Conservation (phyloP, 2,329 filamentous ascomycete genomes). For the Aureobasidium sp. region DNA sequence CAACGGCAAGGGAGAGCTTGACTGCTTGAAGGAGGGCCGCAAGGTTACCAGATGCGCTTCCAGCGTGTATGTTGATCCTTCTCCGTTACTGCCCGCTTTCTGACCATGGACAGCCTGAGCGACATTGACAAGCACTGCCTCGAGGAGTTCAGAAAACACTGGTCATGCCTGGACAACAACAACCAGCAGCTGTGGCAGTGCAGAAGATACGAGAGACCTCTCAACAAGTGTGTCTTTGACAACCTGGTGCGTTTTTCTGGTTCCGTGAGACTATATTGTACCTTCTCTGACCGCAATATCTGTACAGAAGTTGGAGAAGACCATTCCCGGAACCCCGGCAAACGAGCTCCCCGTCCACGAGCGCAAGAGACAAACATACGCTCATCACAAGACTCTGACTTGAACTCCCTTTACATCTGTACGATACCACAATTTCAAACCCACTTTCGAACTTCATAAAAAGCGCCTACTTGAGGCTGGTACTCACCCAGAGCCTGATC, state of each 20-base stretch:
- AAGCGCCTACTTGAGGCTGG: neutral
- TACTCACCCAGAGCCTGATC: neutral
- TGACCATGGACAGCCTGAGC: conserved; percentile 56
- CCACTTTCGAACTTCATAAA: conserved; percentile 1
- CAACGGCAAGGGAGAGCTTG: conserved; percentile 81
- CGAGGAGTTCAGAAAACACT: conserved; percentile 84
- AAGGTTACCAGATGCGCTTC: conserved; percentile 94
- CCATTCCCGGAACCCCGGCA: conserved; percentile 44
- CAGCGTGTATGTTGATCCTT: conserved; percentile 70
- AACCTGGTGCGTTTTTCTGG: conserved; percentile 65
- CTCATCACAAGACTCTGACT: conserved; percentile 21
- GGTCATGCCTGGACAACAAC: conserved; percentile 92
- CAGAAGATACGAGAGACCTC: conserved; percentile 73
- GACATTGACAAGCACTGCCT: conserved; percentile 96
- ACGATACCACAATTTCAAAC: conserved; percentile 15
- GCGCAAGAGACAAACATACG: conserved; percentile 40
- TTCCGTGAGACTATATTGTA: neutral
- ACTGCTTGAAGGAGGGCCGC: conserved; percentile 93
- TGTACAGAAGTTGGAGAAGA: conserved; percentile 44
- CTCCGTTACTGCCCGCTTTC: neutral
- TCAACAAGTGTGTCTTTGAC: conserved; percentile 94
- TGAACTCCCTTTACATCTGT: conserved; percentile 12
- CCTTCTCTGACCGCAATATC: neutral
- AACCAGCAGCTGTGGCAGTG: conserved; percentile 98
- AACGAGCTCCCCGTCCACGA: conserved; percentile 44